Evolutionary conservation across 805 yeast species (phyloP), one percentile per base, ranked within the genome.

Genomic region (Saccharomycopsis oosterbeekiorum): DNA sequence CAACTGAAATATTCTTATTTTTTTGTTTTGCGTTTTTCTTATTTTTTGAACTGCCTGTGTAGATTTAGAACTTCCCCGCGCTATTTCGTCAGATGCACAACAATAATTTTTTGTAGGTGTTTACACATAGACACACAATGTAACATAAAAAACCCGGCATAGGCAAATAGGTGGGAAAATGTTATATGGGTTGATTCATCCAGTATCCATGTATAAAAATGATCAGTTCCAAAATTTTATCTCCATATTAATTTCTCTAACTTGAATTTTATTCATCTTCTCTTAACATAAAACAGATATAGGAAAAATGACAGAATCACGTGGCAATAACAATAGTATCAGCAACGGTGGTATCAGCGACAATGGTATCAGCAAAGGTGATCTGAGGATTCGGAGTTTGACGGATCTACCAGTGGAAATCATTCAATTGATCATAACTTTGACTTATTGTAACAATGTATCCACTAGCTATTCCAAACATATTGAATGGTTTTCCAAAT

Each of bases 401-500:
- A 29, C 24, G 21, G 64, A 63, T 36, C 42, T 63, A 9, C 65
- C 65, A 36, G 54, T 29, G n/a, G 65, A 63, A 53, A 54, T 63
- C 36, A 60, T 63, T 17, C 53, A 59, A 17, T 54, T 60, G 56
- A 63, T 63, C 10, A 51, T 60, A 8, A 39, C 58, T 5, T 63
- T 59, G 39, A 56, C 50, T 10, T 63, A 63, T 42, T 58, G 62
- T 17, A 63, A 61, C 24, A 61, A 63, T 53, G 62, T 63, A 21
- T 29, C 57, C 37, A 59, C 62, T 5, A 21, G 58, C 12, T 60
- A 61, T 37, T 53, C 56, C 19, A 58, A 56, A 21, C 65, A 63
- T 42, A 41, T 63, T 15, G 64, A 63, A 29, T 63, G 65, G 65
- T 63, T 63, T 29, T 42, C 65, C 41, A 59, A 54, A 34, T 37